Evolutionary conservation across 345 rosid genomes (phyloP).

Genomic region (Microthlaspi erraticum): DNA sequence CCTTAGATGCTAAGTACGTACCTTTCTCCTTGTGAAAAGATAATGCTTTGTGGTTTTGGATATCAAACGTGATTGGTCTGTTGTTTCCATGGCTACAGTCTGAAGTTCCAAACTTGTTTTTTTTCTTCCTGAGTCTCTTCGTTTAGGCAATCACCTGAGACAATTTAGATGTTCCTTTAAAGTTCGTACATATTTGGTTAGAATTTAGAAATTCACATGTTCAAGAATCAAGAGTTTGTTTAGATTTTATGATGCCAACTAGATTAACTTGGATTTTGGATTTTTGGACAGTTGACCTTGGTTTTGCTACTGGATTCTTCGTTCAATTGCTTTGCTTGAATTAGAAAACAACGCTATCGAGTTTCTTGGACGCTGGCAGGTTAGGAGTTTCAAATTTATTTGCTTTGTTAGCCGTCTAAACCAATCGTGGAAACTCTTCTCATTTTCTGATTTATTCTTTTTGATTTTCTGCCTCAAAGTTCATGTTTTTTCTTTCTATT

Average conservation of each 20-base stretch:
- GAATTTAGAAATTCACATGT: background rate
- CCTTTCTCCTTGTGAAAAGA: conserved; percentile 20
- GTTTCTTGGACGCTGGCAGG: conserved; percentile 88
- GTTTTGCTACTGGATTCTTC: conserved; percentile 97
- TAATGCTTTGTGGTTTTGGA: background rate
- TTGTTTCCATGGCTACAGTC: conserved; percentile 2
- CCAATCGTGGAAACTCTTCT: background rate
- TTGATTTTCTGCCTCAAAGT: background rate
- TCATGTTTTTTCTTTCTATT: background rate
- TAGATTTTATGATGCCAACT: background rate
- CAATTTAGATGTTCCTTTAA: background rate
- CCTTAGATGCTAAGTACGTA: conserved; percentile 84
- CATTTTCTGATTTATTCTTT: background rate
- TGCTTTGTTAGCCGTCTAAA: background rate
- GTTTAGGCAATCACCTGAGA: background rate
- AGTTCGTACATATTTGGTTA: background rate
- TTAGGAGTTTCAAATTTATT: conserved; percentile 36
- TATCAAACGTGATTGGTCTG: background rate
- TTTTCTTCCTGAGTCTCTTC: conserved; percentile 4
- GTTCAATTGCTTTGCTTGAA: conserved; percentile 77
- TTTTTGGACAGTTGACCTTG: conserved; percentile 75
- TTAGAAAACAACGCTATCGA: conserved; percentile 62
- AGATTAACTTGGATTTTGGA: conserved; percentile 20
- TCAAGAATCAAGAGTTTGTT: conserved; percentile 14
- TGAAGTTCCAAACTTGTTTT: background rate